phyloP scores from a whole-genome alignment of 2,329 filamentous ascomycete genomes.

The Chrysosporium queenslandicum region DNA sequence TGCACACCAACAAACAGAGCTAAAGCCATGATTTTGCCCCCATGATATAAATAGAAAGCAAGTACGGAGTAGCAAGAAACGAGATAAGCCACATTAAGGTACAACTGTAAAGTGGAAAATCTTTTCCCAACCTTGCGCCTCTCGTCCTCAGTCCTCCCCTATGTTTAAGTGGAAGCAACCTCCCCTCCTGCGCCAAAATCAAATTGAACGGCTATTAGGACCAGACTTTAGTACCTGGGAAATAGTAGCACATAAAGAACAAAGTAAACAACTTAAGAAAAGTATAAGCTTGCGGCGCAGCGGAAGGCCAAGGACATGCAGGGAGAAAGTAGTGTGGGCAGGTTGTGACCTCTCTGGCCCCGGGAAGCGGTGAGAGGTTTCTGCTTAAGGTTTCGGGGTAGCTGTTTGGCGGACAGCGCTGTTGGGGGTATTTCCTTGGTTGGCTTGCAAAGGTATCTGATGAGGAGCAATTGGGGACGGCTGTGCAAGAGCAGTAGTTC shows the following conservation, averaged over 20 bases:
- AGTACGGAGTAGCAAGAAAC: neutral
- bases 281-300: neutral
- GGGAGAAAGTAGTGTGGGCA: neutral
- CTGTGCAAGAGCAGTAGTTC: constrained; percentile 29
- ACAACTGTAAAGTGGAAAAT: neutral
- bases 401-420: neutral
- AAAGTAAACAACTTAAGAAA: neutral
- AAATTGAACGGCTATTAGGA: constrained; percentile 18
- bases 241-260: constrained; percentile 1
- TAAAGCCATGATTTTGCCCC: neutral
- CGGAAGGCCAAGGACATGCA: neutral
- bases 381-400: constrained; percentile 1
- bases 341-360: neutral
- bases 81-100: too few species aligned
- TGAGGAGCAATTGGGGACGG: constrained; percentile 18
- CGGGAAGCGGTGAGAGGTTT: neutral
- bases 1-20: too few species aligned
- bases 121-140: neutral
- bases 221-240: neutral
- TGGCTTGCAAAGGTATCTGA: constrained; percentile 6
- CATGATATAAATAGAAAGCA: neutral
- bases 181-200: constrained; percentile 9
- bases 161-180: too few species aligned
- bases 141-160: too few species aligned
- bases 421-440: constrained; percentile 3